Conservation (phyloP, 495 filamentous ascomycete species). For the Aspergillus conjunctus region DNA sequence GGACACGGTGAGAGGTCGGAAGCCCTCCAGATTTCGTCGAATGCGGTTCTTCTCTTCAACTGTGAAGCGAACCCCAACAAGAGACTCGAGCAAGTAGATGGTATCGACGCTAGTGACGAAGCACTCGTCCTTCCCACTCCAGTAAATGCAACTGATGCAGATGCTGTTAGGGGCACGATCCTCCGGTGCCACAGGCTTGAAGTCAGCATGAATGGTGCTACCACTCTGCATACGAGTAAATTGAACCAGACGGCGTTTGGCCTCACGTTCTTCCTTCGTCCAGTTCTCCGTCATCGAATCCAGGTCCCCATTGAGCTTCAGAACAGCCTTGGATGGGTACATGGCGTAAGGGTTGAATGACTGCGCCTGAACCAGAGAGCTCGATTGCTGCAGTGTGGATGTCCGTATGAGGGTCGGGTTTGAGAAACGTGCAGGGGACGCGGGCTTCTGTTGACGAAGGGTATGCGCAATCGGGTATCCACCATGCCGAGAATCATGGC, state of each 20-base stretch:
- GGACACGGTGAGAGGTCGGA: constrained; percentile 84
- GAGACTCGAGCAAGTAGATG: constrained; percentile 85
- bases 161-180: constrained; percentile 71
- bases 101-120: constrained; percentile 97
- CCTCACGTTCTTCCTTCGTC: constrained; percentile 75
- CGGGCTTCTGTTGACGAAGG: constrained; percentile 37
- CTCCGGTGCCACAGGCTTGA: constrained; percentile 68
- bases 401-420: constrained; percentile 80
- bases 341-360: constrained; percentile 79
- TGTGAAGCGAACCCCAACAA: constrained; percentile 80
- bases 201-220: constrained; percentile 70
- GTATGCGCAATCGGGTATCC: constrained; percentile 36
- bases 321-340: constrained; percentile 81
- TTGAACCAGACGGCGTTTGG: constrained; percentile 78
- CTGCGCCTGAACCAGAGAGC: constrained; percentile 44
- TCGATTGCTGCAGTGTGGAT: constrained; percentile 70
- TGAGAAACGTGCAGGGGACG: constrained; percentile 46
- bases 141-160: constrained; percentile 89
- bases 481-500: constrained; percentile 33
- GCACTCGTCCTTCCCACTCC: constrained; percentile 86
- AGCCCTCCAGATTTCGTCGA: constrained; percentile 89
- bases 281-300: constrained; percentile 77
- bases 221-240: constrained; percentile 80
- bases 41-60: constrained; percentile 99
- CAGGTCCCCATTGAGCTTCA: constrained; percentile 85